phyloP scores from a whole-genome alignment of 805 yeast genomes.

The Kazachstania martiniae region DNA sequence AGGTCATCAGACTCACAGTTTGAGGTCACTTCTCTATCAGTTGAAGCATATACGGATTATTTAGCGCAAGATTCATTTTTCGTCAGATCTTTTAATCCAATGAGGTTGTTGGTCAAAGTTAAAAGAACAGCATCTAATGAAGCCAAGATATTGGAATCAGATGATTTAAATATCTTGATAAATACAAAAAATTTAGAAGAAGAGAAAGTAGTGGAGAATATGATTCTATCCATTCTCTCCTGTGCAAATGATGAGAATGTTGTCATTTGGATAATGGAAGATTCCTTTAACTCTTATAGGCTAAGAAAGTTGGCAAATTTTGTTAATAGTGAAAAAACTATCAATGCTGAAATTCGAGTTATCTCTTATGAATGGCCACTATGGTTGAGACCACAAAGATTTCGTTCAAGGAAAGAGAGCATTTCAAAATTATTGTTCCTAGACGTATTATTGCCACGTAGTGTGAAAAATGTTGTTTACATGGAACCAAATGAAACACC shows the following conservation, averaged over 20 bases:
- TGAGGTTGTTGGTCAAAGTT: slow-evolving; percentile 14
- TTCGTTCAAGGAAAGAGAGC: slow-evolving; percentile 72
- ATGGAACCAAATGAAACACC: slow-evolving; percentile 67
- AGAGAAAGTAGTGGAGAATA: slow-evolving; percentile 8
- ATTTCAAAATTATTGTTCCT: slow-evolving; percentile 79
- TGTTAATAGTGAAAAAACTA: slow-evolving; percentile 4
- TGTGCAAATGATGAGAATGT: slow-evolving; percentile 23
- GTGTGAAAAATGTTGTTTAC: slow-evolving; percentile 63
- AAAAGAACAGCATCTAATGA: slow-evolving; percentile 1
- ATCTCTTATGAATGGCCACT: slow-evolving; percentile 88
- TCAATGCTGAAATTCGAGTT: slow-evolving; percentile 34
- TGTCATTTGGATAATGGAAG: slow-evolving; percentile 85
- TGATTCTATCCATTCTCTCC: slow-evolving; percentile 9
- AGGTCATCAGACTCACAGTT: slow-evolving; percentile 14
- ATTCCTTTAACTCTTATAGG: slow-evolving; percentile 29
- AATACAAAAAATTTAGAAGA: slow-evolving; percentile 8
- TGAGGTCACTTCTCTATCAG: slow-evolving; percentile 14
- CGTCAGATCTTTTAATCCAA: slow-evolving; percentile 11
- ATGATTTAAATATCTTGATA: slow-evolving; percentile 14
- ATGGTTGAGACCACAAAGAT: slow-evolving; percentile 75
- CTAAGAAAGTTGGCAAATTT: slow-evolving; percentile 50
- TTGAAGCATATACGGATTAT: slow-evolving; percentile 19
- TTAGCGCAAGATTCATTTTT: slow-evolving; percentile 8
- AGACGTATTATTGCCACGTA: slow-evolving; percentile 79
- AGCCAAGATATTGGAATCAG: not conserved